These are phyloP conservation scores for Termitomyces sp. DNA, from an alignment of 1,284 basidiomycete species.

Conservation along the genomic window DNA sequence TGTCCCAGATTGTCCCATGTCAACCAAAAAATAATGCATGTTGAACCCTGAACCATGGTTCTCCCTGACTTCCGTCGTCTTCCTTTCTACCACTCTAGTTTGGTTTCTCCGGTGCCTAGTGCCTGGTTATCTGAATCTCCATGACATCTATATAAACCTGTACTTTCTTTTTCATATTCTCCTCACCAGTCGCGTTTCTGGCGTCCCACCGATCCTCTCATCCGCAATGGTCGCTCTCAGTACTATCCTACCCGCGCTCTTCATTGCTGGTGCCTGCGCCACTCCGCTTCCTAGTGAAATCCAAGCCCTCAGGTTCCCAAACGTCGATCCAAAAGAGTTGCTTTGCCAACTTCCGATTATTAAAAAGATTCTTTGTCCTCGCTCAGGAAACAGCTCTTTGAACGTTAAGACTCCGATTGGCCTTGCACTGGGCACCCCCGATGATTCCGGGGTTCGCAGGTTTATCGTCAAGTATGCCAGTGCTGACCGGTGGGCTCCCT, in stretches of 20 bases:
- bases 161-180: conserved; percentile 12
- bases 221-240: conserved; percentile 34
- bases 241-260: conserved; percentile 31
- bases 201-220: conserved; percentile 14
- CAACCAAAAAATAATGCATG: not conserved
- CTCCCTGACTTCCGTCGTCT: conserved; percentile 5
- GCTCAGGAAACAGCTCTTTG: conserved; percentile 25
- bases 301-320: conserved; percentile 24
- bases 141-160: conserved; percentile 18
- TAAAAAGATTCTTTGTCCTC: conserved; percentile 37
- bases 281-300: conserved; percentile 24
- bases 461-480: conserved; percentile 64
- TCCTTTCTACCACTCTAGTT: conserved; percentile 6
- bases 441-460: conserved; percentile 44
- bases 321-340: conserved; percentile 28
- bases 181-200: conserved; percentile 22
- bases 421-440: conserved; percentile 46
- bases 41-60: conserved; percentile 13
- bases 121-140: conserved; percentile 15
- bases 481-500: conserved; percentile 56
- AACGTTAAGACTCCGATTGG: conserved; percentile 49
- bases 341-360: conserved; percentile 43
- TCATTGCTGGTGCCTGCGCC: conserved; percentile 29
- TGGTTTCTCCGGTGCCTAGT: conserved; percentile 19
- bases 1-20: conserved; percentile 20